Evolutionary conservation across 495 filamentous ascomycete genomes (phyloP).

Genomic region (Aspergillus biplanus): DNA sequence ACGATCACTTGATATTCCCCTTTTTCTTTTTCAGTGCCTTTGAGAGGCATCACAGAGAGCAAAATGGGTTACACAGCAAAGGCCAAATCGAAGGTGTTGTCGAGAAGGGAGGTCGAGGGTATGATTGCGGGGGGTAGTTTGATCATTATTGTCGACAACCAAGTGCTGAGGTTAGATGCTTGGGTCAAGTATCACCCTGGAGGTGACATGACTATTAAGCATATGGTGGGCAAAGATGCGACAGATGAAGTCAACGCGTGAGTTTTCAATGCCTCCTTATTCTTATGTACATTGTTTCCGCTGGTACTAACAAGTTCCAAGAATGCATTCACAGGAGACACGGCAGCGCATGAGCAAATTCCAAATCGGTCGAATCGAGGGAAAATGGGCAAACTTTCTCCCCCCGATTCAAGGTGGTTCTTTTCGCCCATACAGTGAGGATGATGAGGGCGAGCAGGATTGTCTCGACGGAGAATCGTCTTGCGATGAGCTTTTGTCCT

Average conservation of each 20-base stretch:
- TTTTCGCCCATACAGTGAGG: conserved; percentile 59
- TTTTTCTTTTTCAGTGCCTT: too few relatives aligned
- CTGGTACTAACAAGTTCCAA: conserved; percentile 35
- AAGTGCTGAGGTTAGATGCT: conserved; percentile 83
- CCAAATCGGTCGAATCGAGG: conserved; percentile 82
- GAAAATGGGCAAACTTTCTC: conserved; percentile 83
- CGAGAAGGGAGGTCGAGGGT: conserved; percentile 79
- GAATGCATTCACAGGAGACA: conserved; percentile 82
- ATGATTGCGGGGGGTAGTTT: conserved; percentile 82
- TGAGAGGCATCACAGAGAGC: too few relatives aligned
- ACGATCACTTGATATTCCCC: too few relatives aligned
- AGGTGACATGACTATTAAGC: conserved; percentile 86
- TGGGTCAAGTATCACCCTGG: conserved; percentile 92
- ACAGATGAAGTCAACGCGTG: conserved; percentile 96
- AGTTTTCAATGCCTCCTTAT: conserved; percentile 35
- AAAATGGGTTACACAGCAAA: too few relatives aligned
- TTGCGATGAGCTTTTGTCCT: conserved; percentile 38
- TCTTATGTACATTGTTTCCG: not conserved
- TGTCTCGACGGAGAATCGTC: conserved; percentile 24
- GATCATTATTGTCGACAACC: conserved; percentile 78
- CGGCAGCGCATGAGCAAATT: conserved; percentile 76
- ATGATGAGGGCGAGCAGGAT: conserved; percentile 36
- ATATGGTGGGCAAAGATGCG: conserved; percentile 96
- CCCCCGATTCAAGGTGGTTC: conserved; percentile 94
- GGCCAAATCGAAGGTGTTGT: conserved; percentile 41